Evolutionary conservation across 2,329 filamentous ascomycete species (phyloP).

Genomic region (Ceratocystis cubensis): DNA sequence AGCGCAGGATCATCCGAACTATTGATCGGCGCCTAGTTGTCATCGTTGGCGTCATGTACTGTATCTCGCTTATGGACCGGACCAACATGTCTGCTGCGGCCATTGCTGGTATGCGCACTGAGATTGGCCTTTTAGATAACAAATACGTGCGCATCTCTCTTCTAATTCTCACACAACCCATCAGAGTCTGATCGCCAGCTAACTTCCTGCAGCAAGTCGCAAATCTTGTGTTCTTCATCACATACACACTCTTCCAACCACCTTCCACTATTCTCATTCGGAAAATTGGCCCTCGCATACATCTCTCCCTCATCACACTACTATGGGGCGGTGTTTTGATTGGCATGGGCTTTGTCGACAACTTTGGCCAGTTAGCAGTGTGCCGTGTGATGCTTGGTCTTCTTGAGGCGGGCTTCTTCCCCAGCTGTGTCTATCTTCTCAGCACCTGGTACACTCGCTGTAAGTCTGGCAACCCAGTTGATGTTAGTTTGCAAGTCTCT

Average conservation of each 20-base stretch:
- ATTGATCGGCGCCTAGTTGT: slow-evolving; percentile 55
- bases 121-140: slow-evolving; percentile 36
- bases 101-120: slow-evolving; percentile 51
- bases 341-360: slow-evolving; percentile 49
- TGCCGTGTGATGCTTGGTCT: slow-evolving; percentile 48
- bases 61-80: slow-evolving; percentile 64
- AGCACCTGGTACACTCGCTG: slow-evolving; percentile 60
- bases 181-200: not conserved
- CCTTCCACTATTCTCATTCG: slow-evolving; percentile 57
- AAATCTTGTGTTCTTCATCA: slow-evolving; percentile 61
- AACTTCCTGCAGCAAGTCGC: slow-evolving; percentile 33
- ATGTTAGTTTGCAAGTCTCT: not conserved
- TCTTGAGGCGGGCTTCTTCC: slow-evolving; percentile 61
- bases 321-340: slow-evolving; percentile 52
- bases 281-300: slow-evolving; percentile 49
- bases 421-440: slow-evolving; percentile 57
- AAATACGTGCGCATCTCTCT: slow-evolving; percentile 32
- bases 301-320: slow-evolving; percentile 42
- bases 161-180: not conserved
- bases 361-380: slow-evolving; percentile 40
- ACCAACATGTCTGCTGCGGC: slow-evolving; percentile 63
- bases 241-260: slow-evolving; percentile 59
- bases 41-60: slow-evolving; percentile 56
- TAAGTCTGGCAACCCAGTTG: slow-evolving; percentile 28
- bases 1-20: slow-evolving; percentile 53